Evolutionary conservation across 2,329 filamentous ascomycete genomes (phyloP).

Genomic region (Cladophialophora psammophila): DNA sequence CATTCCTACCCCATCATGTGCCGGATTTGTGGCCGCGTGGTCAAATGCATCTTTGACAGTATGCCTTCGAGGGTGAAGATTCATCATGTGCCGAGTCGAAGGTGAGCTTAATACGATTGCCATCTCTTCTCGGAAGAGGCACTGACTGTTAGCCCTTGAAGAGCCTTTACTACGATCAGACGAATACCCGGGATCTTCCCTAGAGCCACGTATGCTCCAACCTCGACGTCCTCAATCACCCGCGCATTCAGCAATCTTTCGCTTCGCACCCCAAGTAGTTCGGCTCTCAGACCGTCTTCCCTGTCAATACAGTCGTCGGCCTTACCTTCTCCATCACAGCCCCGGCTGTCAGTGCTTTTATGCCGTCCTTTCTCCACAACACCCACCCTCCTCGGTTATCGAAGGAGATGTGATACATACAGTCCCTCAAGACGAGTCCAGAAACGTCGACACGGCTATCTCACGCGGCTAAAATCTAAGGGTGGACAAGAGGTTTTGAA

Average conservation of each 20-base stretch:
- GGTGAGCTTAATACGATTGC: constrained; percentile 23
- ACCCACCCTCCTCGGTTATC: constrained; percentile 51
- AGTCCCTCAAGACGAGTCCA: constrained; percentile 66
- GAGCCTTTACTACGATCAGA: constrained; percentile 38
- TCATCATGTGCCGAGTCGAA: constrained; percentile 33
- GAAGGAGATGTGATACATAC: constrained; percentile 61
- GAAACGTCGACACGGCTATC: constrained; percentile 68
- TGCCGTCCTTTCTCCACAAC: constrained; percentile 53
- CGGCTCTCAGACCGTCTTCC: constrained; percentile 13
- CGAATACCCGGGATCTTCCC: constrained; percentile 20
- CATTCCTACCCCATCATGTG: constrained; percentile 33
- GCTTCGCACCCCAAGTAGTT: constrained; percentile 20
- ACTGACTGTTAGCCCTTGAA: constrained; percentile 19
- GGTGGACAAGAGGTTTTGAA: constrained; percentile 63
- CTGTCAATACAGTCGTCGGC: not conserved
- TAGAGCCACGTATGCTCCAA: not conserved
- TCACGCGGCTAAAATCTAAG: constrained; percentile 60
- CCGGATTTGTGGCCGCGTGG: constrained; percentile 40
- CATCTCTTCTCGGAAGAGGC: not conserved
- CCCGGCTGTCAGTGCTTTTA: constrained; percentile 3
- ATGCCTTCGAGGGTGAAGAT: constrained; percentile 40
- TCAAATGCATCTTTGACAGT: constrained; percentile 41
- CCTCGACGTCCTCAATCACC: constrained; percentile 26
- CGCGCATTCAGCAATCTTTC: constrained; percentile 33
- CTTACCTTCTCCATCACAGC: not conserved